Evolutionary conservation across 176 grass and related monocot genomes (phyloP), one percentile per base, ranked within the genome.

Genomic region (Musa troglodytarum): DNA sequence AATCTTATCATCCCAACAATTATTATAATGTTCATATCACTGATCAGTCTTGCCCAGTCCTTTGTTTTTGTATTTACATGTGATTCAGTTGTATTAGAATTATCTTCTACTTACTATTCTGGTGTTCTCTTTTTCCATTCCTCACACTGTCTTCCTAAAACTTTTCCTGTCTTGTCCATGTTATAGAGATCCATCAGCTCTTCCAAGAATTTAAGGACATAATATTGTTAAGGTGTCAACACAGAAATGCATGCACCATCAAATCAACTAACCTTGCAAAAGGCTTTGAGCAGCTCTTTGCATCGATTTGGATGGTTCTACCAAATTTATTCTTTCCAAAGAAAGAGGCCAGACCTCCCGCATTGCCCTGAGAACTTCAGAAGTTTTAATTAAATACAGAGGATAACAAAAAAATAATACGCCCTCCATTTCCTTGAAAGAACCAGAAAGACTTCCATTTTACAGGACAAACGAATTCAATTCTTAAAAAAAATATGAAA

Each of bases 291-390:
- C 88, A 56, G 94, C 84, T 89, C 90, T 98, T 73, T 98, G 94
- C 94, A 98, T 98, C 68, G 88, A 88, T 85, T 98, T 93, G 15
- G 94, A 98, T 25, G 94, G 94, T 81, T 98, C 94, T 3, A 98
- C 76, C 78, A 98, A 88, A 86, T 93, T 93, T 85, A 89, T 88
- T 66, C 54, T 85, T 78, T 93, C 80, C 68, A 98, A 88, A 52
- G 94, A 93, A 82, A 74, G 84, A 43, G 94, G 94, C 90, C 94
- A 93, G 53, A 93, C 94, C 73, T 92, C 88, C 54, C 94, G 87
- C 84, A 97, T 93, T 75, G 94, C 90, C 94, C 94, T 97, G 70
- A 80, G 74, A 49, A 69, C 28, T 69, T 81, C 11, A 49, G 23
- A 7, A 68, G 9, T 25, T 61, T 74, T 58, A 74, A 68, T 50